Evolutionary conservation across 768 basidiomycete species (phyloP), one percentile per base, ranked within the genome.

Genomic region (Leccinum rimulosum): DNA sequence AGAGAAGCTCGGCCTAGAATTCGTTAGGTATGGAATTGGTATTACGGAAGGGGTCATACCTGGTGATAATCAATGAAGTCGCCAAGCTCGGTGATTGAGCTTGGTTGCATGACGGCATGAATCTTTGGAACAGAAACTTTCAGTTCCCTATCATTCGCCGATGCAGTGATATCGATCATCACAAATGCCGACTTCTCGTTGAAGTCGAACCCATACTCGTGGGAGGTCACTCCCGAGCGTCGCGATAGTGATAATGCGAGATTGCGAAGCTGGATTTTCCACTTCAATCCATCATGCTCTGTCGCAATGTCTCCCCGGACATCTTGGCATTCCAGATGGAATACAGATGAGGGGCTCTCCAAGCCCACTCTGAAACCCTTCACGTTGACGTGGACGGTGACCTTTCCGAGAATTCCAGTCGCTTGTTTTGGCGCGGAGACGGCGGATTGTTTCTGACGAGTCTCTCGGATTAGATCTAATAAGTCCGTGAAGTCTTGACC

Each of bases 51-150:
- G 9, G 28, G 35, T 9, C 56, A 61, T 75, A 88, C 92, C 81
- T 91, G 92, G 45, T 93, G 77, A 64, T 93, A 81, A 68, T 96
- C 93, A 43, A 93, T 73, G 62, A 94, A 92, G 69, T 98, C 95
- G 15, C 89, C 91, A 8, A 98, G 77, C 69, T 96, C 91, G 22
- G 89, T 88, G 53, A 98, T 87, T 0, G 96, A 95, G 62, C 91
- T 92, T 10, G 95, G 88, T 70, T 95, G 94, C 89, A 97, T 88
- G 35, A 96, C 90, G 1, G 95, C 94, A 67, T 98, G 93, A 3
- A 93, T 84, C 71, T 89, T 91, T 8, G 82, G 84, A 25, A 95
- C 73, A 1, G 76, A 72, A 31, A 94, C 60, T 36, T 84, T 76
- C 28, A 91, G 50, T n/a, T 56, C 28, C 33, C 64, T 70, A 6